Base-by-base conservation (phyloP, 768 basidiomycete genomes). In the Cantharellus cinnabarinus region DNA sequence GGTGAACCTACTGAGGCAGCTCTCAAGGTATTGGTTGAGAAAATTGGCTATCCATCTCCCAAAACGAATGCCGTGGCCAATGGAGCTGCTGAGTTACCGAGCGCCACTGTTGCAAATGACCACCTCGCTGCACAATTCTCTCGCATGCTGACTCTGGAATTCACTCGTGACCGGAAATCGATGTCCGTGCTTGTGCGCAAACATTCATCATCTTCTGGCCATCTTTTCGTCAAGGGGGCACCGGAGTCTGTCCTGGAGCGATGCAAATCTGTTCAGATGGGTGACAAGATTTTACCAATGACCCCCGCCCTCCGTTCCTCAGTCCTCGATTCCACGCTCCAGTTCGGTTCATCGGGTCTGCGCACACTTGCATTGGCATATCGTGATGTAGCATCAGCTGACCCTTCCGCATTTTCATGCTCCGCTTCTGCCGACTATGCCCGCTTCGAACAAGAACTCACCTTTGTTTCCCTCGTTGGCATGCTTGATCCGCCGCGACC, bases 1-100 rank as follows among this genome's bases (percentile, higher is more conserved):
- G 94, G 94, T 35, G 94, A 98, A 72, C 94, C 94, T 10, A 99
- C 94, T 1, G 94, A 99, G 70, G 94, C 94, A 3, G 94, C 94
- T 0, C 77, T 99, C 59, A 91, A 87, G 70, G 91, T 95, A 50
- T 79, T 98, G 15, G 89, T 79, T 34, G 94, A 99, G 74, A 99
- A 98, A 73, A 78, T 97, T 59, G 89, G 85, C 20, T 84, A 83
- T 68, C 71, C 77, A 20, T 79, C 88, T 65, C 65, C 66, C 54
- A 5, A 20, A n/a, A 40, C 61, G 14, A 70, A 69, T 68, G 69
- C 71, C 64, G 69, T 70, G 4, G 76, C 79, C 63, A 62, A 82
- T 35, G 71, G 74, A 56, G 74, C 80, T 61, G 76, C 81, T 3
- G 73, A 93, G 50, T 56, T 75, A 2, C 68, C 71, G 48, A 85